Base-by-base conservation (phyloP, 768 basidiomycete genomes). In the Pleurotus djamor region DNA sequence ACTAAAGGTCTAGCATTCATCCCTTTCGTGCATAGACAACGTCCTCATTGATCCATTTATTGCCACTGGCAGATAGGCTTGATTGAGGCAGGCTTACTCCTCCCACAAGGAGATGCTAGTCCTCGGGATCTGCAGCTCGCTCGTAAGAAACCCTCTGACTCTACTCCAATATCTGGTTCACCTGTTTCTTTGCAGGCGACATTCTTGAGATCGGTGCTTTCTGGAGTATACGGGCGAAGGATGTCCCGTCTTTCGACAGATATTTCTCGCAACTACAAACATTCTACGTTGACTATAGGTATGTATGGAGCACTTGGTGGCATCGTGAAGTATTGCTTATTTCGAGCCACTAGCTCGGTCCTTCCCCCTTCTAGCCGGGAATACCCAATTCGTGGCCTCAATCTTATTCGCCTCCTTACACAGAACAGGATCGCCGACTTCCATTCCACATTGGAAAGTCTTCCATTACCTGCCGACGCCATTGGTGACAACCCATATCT, bases 391-490 rank as follows among this genome's bases (percentile, higher is more conserved):
- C 89, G 92, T 51, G 95, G 96, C 5, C 86, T 99, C 36, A 90
- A 96, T 70, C 91, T 99, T 72, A 94, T 98, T 69, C 90, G 92
- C 48, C 86, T 98, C 60, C 87, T 99, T 66, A 94, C 93, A 7
- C 92, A 94, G 71, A 97, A 97, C 73, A 88, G 94, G 69, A 96
- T 98, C 65, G 95, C 96, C 36, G 93, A 96, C 71, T 98, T 98
- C 78, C 96, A 99, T 73, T 97, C 95, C 17, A 88, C 94, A 10
- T 85, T 99, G 50, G 96, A 99, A 72, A 91, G 92, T 38, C 83
- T 99, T 34, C 87, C 88, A 2, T 70, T 85, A 37, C 83, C 85
- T 44, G 85, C 89, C 0, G 87, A 89, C 62, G 81, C 81, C 48
- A 86, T 89, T 61, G 75, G 79, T 34, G 79, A 84, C 35, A 91